Conservation (phyloP, 1,284 basidiomycete species). For the Athelia sp. region DNA sequence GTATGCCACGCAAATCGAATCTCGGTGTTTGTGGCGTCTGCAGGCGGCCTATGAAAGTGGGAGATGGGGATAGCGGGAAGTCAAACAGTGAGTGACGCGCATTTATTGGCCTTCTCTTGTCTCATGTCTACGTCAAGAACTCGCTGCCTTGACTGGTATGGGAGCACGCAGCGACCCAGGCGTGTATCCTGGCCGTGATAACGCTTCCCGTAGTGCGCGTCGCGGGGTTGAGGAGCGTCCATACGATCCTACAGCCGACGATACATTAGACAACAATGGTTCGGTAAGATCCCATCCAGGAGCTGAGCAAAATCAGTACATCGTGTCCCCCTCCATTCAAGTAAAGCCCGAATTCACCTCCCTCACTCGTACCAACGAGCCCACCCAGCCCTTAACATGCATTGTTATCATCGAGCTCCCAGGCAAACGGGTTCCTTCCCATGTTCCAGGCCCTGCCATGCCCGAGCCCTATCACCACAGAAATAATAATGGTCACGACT, state of each 20-base stretch:
- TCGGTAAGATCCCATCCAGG: constrained; percentile 45
- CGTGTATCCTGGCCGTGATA: constrained; percentile 64
- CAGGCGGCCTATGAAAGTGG: constrained; percentile 90
- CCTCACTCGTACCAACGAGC: constrained; percentile 68
- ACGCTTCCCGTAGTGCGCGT: constrained; percentile 40
- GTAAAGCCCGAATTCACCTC: constrained; percentile 86
- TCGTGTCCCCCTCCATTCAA: constrained; percentile 85
- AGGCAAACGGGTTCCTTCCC: constrained; percentile 51
- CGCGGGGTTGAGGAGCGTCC: constrained; percentile 22
- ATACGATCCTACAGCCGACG: constrained; percentile 73
- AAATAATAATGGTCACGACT: constrained; percentile 8
- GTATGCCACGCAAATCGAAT: constrained; percentile 68
- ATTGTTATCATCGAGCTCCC: constrained; percentile 89
- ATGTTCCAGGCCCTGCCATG: constrained; percentile 56
- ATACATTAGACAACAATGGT: constrained; percentile 62
- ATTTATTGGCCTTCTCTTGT: neutral
- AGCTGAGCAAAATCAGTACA: constrained; percentile 53
- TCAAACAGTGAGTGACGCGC: constrained; percentile 72
- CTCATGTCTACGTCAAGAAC: constrained; percentile 43
- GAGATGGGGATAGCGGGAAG: constrained; percentile 75
- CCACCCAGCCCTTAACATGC: constrained; percentile 80
- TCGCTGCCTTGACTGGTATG: constrained; percentile 87
- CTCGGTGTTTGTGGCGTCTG: constrained; percentile 97
- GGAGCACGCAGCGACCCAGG: constrained; percentile 51
- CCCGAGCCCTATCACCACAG: constrained; percentile 38